These are phyloP conservation scores for Stemphylium vesicarium DNA, from an alignment of 2,329 filamentous ascomycete species.

Conservation along the genomic window DNA sequence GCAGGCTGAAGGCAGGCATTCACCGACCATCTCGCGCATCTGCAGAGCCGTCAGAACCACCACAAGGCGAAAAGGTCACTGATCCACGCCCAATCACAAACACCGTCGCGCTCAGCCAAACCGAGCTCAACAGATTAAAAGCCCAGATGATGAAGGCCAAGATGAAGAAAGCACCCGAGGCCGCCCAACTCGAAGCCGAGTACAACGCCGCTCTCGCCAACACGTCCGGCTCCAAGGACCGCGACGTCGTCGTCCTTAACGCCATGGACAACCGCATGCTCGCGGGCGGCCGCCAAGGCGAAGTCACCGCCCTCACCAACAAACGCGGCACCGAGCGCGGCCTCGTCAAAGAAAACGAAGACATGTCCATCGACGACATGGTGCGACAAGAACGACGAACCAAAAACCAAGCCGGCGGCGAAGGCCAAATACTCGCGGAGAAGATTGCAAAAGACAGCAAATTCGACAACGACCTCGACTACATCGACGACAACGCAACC, in stretches of 20 bases:
- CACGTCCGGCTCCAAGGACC: conserved; percentile 63
- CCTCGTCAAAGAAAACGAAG: conserved; percentile 85
- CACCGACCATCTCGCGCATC: conserved; percentile 42
- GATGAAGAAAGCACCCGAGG: conserved; percentile 77
- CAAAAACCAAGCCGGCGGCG: conserved; percentile 75
- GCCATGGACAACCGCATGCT: conserved; percentile 91
- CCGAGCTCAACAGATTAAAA: conserved; percentile 83
- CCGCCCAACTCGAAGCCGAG: conserved; percentile 76
- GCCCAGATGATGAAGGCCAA: conserved; percentile 97
- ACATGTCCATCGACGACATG: conserved; percentile 98
- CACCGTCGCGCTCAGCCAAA: conserved; percentile 70
- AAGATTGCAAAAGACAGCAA: conserved; percentile 92
- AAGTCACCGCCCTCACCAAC: conserved; percentile 79
- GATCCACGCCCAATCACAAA: conserved; percentile 59
- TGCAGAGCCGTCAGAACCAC: conserved; percentile 40
- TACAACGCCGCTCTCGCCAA: conserved; percentile 78
- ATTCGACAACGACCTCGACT: conserved; percentile 91
- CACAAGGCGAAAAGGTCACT: conserved; percentile 65
- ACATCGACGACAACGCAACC: conserved; percentile 94
- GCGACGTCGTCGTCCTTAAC: conserved; percentile 78
- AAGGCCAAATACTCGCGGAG: conserved; percentile 83
- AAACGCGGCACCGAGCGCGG: conserved; percentile 86
- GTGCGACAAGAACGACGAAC: conserved; percentile 91
- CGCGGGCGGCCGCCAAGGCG: conserved; percentile 73
- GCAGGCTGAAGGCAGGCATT: conserved; percentile 66